Evolutionary conservation across 441 rosid species (phyloP).

Genomic region (Biscutella auriculata): DNA sequence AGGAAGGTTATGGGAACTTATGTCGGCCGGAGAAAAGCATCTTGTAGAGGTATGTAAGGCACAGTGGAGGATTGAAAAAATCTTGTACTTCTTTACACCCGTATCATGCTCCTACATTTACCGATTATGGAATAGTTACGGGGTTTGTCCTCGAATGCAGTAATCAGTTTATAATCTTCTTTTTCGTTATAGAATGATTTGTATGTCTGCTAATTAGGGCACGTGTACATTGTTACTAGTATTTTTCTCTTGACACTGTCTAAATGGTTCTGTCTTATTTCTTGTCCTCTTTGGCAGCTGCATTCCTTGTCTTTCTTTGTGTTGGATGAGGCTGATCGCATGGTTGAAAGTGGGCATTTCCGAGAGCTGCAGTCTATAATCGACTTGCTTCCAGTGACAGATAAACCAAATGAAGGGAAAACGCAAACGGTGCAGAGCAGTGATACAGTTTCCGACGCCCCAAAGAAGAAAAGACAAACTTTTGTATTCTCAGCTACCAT

Average conservation of each 20-base stretch:
- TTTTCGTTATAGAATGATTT: not conserved
- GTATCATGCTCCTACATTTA: constrained; percentile 1
- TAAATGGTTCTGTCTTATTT: constrained; percentile 2
- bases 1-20: constrained; percentile 95
- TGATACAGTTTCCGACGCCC: constrained; percentile 43
- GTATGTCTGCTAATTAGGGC: not conserved
- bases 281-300: constrained; percentile 41
- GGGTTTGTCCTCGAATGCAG: not conserved
- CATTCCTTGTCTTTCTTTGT: constrained; percentile 91
- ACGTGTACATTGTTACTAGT: not conserved
- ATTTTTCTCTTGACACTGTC: not conserved
- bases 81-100: not conserved
- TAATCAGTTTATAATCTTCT: not conserved
- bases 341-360: constrained; percentile 94
- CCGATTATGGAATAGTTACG: not conserved
- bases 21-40: constrained; percentile 87
- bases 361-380: constrained; percentile 91
- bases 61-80: not conserved
- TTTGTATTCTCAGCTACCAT: constrained; percentile 94
- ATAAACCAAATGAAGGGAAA: constrained; percentile 32
- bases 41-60: constrained; percentile 63
- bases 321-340: constrained; percentile 98
- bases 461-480: constrained; percentile 86
- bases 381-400: constrained; percentile 69
- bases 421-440: constrained; percentile 39